phyloP scores from a whole-genome alignment of 2,329 filamentous ascomycete genomes.

The Fusarium sp. region DNA sequence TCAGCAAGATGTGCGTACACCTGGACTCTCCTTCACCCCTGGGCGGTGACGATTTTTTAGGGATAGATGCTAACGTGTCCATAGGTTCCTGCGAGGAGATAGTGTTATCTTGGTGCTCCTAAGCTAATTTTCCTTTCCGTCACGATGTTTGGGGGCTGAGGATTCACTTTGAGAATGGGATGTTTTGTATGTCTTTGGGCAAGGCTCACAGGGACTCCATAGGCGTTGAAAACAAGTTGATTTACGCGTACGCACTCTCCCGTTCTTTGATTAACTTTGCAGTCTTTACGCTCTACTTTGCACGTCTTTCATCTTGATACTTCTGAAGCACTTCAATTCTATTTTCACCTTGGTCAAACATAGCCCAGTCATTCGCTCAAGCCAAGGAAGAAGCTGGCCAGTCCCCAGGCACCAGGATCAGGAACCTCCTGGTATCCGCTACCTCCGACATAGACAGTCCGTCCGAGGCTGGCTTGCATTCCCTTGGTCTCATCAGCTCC shows the following conservation, averaged over 20 bases:
- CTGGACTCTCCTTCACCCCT: neutral
- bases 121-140: slow-evolving; percentile 63
- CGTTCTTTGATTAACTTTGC: slow-evolving; percentile 6
- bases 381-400: slow-evolving; percentile 85
- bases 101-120: slow-evolving; percentile 89
- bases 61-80: slow-evolving; percentile 33
- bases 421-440: slow-evolving; percentile 61
- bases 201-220: slow-evolving; percentile 50
- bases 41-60: slow-evolving; percentile 18
- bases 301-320: neutral
- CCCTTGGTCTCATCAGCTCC: slow-evolving; percentile 88
- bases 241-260: slow-evolving; percentile 31
- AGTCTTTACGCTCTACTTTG: neutral
- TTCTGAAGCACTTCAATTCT: neutral
- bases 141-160: slow-evolving; percentile 30
- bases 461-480: slow-evolving; percentile 89
- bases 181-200: slow-evolving; percentile 47
- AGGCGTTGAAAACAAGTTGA: slow-evolving; percentile 54
- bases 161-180: slow-evolving; percentile 42
- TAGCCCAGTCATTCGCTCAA: slow-evolving; percentile 59
- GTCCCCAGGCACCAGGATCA: slow-evolving; percentile 76
- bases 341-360: neutral
- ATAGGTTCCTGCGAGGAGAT: slow-evolving; percentile 86
- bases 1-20: slow-evolving; percentile 90
- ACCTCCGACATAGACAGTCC: slow-evolving; percentile 59